Evolutionary conservation across 768 basidiomycete species (phyloP).

Genomic region (Serendipita sp.): DNA sequence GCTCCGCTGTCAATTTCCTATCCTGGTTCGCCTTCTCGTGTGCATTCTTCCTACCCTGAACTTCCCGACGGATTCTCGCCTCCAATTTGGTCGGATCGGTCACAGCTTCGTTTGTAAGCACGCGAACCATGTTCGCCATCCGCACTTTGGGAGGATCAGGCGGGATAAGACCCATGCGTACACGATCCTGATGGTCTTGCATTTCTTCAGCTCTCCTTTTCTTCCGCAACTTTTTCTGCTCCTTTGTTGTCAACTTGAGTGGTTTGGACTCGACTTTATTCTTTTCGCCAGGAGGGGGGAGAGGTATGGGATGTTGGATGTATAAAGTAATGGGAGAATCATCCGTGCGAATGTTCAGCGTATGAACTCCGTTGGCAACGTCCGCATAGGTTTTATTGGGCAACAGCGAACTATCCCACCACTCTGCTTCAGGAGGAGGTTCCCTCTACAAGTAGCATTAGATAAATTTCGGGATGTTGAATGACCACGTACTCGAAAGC

Average conservation of each 20-base stretch:
- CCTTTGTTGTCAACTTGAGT: slow-evolving; percentile 88
- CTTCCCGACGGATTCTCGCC: slow-evolving; percentile 85
- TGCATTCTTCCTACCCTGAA: slow-evolving; percentile 70
- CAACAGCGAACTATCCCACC: slow-evolving; percentile 90
- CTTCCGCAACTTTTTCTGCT: slow-evolving; percentile 95
- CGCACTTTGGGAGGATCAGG: slow-evolving; percentile 96
- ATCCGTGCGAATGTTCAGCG: slow-evolving; percentile 45
- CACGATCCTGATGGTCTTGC: slow-evolving; percentile 87
- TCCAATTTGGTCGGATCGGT: slow-evolving; percentile 97
- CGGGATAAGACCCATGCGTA: slow-evolving; percentile 89
- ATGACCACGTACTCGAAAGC: slow-evolving; percentile 48
- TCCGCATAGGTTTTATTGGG: slow-evolving; percentile 72
- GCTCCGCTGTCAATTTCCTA: slow-evolving; percentile 83
- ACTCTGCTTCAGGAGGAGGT: slow-evolving; percentile 80
- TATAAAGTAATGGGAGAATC: slow-evolving; percentile 76
- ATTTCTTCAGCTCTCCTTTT: slow-evolving; percentile 73
- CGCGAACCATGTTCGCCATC: slow-evolving; percentile 91
- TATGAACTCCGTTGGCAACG: slow-evolving; percentile 37
- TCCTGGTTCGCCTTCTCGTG: slow-evolving; percentile 92
- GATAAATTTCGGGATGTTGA: background rate
- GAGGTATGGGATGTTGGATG: slow-evolving; percentile 93
- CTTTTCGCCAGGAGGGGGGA: slow-evolving; percentile 81
- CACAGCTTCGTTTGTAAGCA: slow-evolving; percentile 88
- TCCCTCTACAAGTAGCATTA: slow-evolving; percentile 37
- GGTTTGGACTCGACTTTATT: slow-evolving; percentile 64